Percentiles rank a stretch among this genome's conserved stretches.
Evolutionary conservation across 2,329 filamentous ascomycete genomes (phyloP).

Genomic region (Fusarium continuum): DNA sequence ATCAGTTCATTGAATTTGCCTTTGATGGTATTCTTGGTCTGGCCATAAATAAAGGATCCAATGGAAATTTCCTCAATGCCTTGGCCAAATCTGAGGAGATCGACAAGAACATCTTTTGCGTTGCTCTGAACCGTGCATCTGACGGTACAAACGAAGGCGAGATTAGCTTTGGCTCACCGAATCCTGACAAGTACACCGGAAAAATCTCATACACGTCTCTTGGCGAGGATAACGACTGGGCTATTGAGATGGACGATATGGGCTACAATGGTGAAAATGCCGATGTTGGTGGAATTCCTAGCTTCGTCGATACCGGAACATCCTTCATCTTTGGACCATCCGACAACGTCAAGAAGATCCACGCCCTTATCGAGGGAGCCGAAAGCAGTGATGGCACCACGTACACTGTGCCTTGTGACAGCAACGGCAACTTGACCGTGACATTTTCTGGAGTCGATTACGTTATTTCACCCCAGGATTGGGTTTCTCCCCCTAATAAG

Average conservation of each 20-base stretch:
- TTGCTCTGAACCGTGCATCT: constrained; percentile 73
- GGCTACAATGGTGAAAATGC: constrained; percentile 67
- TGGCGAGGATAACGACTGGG: constrained; percentile 71
- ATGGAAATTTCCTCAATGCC: constrained; percentile 73
- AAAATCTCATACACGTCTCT: constrained; percentile 72
- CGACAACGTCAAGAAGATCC: constrained; percentile 72
- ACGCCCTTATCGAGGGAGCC: constrained; percentile 72
- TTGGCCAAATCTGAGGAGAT: constrained; percentile 67
- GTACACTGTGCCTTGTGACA: constrained; percentile 79
- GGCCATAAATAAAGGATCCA: constrained; percentile 67
- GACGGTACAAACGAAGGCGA: constrained; percentile 77
- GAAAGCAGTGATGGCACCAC: constrained; percentile 65
- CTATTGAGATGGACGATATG: constrained; percentile 73
- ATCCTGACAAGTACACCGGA: constrained; percentile 73
- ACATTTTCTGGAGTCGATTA: constrained; percentile 75
- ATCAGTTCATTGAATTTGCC: constrained; percentile 79
- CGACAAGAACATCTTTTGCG: constrained; percentile 71
- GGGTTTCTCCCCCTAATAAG: constrained; percentile 62
- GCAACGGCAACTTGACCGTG: constrained; percentile 67
- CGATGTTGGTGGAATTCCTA: constrained; percentile 64
- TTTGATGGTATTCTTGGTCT: constrained; percentile 90
- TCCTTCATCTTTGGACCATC: constrained; percentile 79
- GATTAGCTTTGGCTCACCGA: constrained; percentile 77
- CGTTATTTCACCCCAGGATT: constrained; percentile 74
- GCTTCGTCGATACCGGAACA: constrained; percentile 86